Percentiles rank a stretch among this genome's conserved stretches.
These are phyloP conservation scores for Caryocar brasiliense DNA, from an alignment of 441 rosid genomes.

Conservation along the genomic window DNA sequence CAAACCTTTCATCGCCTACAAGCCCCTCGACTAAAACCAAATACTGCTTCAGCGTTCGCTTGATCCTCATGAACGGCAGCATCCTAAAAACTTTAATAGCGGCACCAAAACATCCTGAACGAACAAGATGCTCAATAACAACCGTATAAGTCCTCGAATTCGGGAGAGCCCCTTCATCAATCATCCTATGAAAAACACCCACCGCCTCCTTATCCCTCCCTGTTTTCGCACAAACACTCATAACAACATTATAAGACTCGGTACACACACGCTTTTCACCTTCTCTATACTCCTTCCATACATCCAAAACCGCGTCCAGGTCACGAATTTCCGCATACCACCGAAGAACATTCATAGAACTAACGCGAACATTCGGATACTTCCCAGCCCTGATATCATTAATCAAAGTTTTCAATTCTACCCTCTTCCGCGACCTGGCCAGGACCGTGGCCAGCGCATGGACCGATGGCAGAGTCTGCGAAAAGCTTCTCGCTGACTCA, in stretches of 20 bases:
- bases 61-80: slow-evolving; percentile 74
- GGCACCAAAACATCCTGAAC: slow-evolving; percentile 40
- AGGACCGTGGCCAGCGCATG: slow-evolving; percentile 63
- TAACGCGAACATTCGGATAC: slow-evolving; percentile 34
- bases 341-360: slow-evolving; percentile 60
- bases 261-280: slow-evolving; percentile 40
- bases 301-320: slow-evolving; percentile 36
- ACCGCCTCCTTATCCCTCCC: slow-evolving; percentile 45
- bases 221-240: slow-evolving; percentile 34
- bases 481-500: slow-evolving; percentile 20
- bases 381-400: slow-evolving; percentile 35
- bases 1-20: slow-evolving; percentile 35
- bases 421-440: slow-evolving; percentile 39
- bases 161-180: slow-evolving; percentile 62
- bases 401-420: slow-evolving; percentile 44
- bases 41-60: slow-evolving; percentile 61
- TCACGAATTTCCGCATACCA: slow-evolving; percentile 56
- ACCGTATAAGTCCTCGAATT: slow-evolving; percentile 77
- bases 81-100: slow-evolving; percentile 49
- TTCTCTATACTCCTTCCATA: slow-evolving; percentile 47
- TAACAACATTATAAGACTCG: slow-evolving; percentile 61
- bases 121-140: slow-evolving; percentile 65
- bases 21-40: slow-evolving; percentile 45
- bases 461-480: slow-evolving; percentile 40
- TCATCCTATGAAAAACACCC: slow-evolving; percentile 36